These are phyloP conservation scores for Podila horticola DNA, from an alignment of 192 early-diverging fungal species.

Conservation along the genomic window DNA sequence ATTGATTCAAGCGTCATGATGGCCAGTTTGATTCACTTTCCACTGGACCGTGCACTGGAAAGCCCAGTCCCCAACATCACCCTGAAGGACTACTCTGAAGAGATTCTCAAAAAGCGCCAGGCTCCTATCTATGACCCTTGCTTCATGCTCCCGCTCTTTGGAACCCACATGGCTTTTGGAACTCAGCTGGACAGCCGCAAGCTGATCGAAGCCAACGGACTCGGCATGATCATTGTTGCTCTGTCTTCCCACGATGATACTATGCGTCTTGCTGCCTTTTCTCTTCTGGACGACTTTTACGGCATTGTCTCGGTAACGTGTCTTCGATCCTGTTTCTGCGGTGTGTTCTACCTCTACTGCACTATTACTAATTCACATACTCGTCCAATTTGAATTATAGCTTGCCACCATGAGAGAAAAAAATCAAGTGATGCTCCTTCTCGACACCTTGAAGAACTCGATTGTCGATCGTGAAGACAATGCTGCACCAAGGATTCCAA, in stretches of 20 bases:
- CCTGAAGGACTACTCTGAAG: constrained; percentile 13
- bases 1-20: constrained; percentile 76
- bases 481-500: constrained; percentile 67
- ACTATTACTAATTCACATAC: too few relatives aligned
- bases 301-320: constrained; percentile 60
- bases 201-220: constrained; percentile 73
- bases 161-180: constrained; percentile 59
- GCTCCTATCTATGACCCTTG: constrained; percentile 69
- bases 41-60: constrained; percentile 53
- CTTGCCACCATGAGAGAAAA: constrained; percentile 69
- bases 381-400: constrained; percentile 1
- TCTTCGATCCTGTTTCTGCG: not conserved
- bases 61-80: constrained; percentile 1
- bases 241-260: constrained; percentile 64
- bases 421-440: constrained; percentile 73
- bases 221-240: constrained; percentile 75
- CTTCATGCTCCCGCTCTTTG: constrained; percentile 80
- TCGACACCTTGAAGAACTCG: constrained; percentile 76
- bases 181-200: constrained; percentile 65
- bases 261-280: constrained; percentile 72
- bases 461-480: constrained; percentile 59
- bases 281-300: constrained; percentile 74
- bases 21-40: constrained; percentile 65
- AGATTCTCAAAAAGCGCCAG: constrained; percentile 15
- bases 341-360: too few relatives aligned